phyloP scores from a whole-genome alignment of 2,329 filamentous ascomycete species.

The Grosmannia penicillata region DNA sequence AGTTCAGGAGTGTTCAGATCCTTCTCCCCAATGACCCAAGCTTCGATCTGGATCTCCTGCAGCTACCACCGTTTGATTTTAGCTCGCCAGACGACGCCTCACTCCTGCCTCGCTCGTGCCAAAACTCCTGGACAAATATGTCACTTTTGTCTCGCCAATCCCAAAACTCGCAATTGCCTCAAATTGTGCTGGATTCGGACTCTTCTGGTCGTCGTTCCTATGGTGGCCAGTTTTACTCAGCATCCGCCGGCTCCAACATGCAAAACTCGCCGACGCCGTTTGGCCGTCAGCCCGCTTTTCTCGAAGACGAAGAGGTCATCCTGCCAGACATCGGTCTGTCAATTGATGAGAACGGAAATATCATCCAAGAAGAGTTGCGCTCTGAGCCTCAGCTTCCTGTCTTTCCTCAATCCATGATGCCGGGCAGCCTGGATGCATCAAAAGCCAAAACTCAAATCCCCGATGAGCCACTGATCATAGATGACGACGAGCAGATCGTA shows the following conservation, averaged over 20 bases:
- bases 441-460: too few species aligned
- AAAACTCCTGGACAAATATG: conserved; percentile 10
- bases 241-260: conserved; percentile 4
- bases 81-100: conserved; percentile 19
- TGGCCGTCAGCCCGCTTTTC: conserved; percentile 19
- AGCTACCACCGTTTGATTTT: conserved; percentile 42
- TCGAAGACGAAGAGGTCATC: conserved; percentile 27
- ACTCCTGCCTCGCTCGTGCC: conserved; percentile 7
- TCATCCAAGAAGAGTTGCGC: conserved; percentile 9
- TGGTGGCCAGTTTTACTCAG: conserved; percentile 8
- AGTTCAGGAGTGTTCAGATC: conserved; percentile 54
- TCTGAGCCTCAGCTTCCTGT: conserved; percentile 10
- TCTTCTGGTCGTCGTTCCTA: conserved; percentile 13
- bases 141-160: conserved; percentile 7
- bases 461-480: conserved; percentile 3
- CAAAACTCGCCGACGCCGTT: conserved; percentile 9
- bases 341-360: conserved; percentile 12
- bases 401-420: neutral
- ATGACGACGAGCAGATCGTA: conserved; percentile 6
- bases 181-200: conserved; percentile 18
- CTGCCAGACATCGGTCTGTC: conserved; percentile 20
- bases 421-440: neutral
- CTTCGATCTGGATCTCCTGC: conserved; percentile 44
- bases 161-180: conserved; percentile 21
- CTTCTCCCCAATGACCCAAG: conserved; percentile 68